These are phyloP conservation scores for Dunaliella sp. DNA, from an alignment of 139 green algal genomes.

Conservation along the genomic window DNA sequence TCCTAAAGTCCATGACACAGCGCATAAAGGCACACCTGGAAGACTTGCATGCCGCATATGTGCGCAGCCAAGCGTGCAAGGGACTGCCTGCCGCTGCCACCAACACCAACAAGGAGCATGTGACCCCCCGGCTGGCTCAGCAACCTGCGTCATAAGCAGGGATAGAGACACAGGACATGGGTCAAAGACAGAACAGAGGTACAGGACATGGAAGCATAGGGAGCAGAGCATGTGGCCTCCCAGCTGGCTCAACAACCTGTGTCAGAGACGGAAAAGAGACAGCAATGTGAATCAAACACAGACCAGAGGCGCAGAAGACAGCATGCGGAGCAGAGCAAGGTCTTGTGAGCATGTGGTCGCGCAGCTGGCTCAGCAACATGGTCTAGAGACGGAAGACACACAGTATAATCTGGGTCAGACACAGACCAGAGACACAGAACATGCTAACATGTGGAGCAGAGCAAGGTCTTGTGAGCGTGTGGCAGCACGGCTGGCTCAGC, in stretches of 20 bases:
- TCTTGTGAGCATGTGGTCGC: slow-evolving; percentile 68
- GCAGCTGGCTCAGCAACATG: slow-evolving; percentile 65
- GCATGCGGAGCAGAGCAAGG: too few relatives aligned
- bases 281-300: too few relatives aligned
- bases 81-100: slow-evolving; percentile 67
- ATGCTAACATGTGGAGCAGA: too few relatives aligned
- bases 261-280: not conserved
- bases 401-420: too few relatives aligned
- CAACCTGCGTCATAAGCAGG: slow-evolving; percentile 26
- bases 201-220: too few relatives aligned
- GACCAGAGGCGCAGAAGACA: too few relatives aligned
- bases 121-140: slow-evolving; percentile 72
- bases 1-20: too few relatives aligned
- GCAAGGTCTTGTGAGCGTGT: too few relatives aligned
- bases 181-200: too few relatives aligned
- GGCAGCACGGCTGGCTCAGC: slow-evolving; percentile 67
- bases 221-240: slow-evolving; percentile 72
- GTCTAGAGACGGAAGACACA: not conserved
- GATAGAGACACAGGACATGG: too few relatives aligned
- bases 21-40: slow-evolving; percentile 39
- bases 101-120: slow-evolving; percentile 75
- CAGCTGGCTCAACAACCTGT: slow-evolving; percentile 64
- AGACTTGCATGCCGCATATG: slow-evolving; percentile 65
- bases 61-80: slow-evolving; percentile 68
- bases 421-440: too few relatives aligned